phyloP scores from a whole-genome alignment of 306 rosid species.

The Pueraria montana region DNA sequence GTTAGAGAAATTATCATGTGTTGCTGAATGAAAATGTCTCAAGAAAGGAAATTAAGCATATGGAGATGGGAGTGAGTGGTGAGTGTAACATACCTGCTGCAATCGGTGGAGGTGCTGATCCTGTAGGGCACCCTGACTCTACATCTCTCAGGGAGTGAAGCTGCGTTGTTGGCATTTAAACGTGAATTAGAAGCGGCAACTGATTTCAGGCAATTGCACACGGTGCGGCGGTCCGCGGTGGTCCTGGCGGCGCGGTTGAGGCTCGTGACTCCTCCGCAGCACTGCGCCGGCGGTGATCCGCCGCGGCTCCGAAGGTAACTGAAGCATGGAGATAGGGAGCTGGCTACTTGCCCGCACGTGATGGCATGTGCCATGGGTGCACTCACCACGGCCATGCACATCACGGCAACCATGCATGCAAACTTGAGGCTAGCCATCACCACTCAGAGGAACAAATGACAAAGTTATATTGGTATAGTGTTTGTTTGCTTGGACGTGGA shows the following conservation, averaged over 20 bases:
- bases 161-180: conserved; percentile 22
- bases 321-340: conserved; percentile 24
- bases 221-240: background rate
- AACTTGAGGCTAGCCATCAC: conserved; percentile 37
- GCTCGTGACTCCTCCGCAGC: conserved; percentile 48
- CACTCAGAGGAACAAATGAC: background rate
- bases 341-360: conserved; percentile 46
- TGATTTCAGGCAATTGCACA: conserved; percentile 63
- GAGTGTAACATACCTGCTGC: conserved; percentile 34
- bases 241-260: conserved; percentile 29
- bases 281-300: background rate
- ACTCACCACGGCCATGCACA: conserved; percentile 35
- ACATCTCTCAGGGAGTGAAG: conserved; percentile 52
- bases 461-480: background rate
- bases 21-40: no score
- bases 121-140: conserved; percentile 58
- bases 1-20: no score
- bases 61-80: no score
- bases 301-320: background rate
- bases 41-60: no score
- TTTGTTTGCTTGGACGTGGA: background rate
- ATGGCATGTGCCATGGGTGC: conserved; percentile 53
- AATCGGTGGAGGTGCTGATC: conserved; percentile 63
- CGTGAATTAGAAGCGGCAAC: background rate
- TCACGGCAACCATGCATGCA: conserved; percentile 41